These are phyloP conservation scores for Yarrowia porcina DNA, from an alignment of 805 yeast genomes.

Conservation along the genomic window DNA sequence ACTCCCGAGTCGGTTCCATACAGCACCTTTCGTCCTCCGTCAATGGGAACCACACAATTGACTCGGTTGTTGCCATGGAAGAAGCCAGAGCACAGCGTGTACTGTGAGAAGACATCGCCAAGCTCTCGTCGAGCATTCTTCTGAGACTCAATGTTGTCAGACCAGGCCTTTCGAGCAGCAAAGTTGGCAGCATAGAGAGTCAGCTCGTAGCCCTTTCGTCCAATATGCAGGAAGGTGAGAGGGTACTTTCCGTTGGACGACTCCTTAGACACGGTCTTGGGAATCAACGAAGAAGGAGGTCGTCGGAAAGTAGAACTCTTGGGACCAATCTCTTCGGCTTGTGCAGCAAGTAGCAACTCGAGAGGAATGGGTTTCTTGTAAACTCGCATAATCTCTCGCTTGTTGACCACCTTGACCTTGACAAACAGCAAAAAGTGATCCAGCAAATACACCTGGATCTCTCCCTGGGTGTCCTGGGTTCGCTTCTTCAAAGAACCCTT, in stretches of 20 bases:
- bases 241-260: constrained; percentile 40
- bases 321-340: constrained; percentile 75
- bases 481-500: constrained; percentile 74
- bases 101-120: constrained; percentile 75
- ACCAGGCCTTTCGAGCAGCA: constrained; percentile 69
- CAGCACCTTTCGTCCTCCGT: constrained; percentile 85
- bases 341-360: constrained; percentile 44
- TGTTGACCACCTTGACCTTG: constrained; percentile 79
- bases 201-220: constrained; percentile 47
- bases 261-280: constrained; percentile 27
- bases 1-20: constrained; percentile 93
- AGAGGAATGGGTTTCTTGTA: constrained; percentile 59
- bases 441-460: constrained; percentile 78
- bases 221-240: constrained; percentile 49
- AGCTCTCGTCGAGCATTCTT: constrained; percentile 67
- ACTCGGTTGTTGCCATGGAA: constrained; percentile 74
- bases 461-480: constrained; percentile 68
- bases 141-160: constrained; percentile 76
- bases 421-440: constrained; percentile 87
- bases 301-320: constrained; percentile 38
- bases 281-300: constrained; percentile 31
- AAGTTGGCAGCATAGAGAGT: constrained; percentile 43
- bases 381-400: constrained; percentile 87
- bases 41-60: constrained; percentile 89
- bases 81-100: constrained; percentile 68